These are phyloP conservation scores for Hymenochaete sp. DNA, from an alignment of 1,284 basidiomycete species.

Conservation along the genomic window DNA sequence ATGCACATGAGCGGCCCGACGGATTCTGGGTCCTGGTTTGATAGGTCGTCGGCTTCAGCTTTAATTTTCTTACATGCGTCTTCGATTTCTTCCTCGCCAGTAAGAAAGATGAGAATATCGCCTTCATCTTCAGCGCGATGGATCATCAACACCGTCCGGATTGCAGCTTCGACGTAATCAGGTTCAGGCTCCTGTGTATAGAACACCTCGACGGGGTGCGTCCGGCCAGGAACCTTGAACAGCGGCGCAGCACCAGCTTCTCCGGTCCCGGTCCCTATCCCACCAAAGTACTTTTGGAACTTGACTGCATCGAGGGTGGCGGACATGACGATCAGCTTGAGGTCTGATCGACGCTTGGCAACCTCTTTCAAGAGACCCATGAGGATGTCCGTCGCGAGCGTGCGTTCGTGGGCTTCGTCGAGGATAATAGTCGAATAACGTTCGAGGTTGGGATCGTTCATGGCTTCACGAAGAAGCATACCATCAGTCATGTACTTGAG, in stretches of 20 bases:
- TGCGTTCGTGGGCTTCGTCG: constrained; percentile 98
- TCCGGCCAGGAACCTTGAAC: constrained; percentile 94
- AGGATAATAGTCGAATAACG: constrained; percentile 97
- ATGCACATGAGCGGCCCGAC: constrained; percentile 86
- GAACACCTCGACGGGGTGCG: constrained; percentile 94
- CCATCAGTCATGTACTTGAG: constrained; percentile 99
- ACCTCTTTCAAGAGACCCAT: constrained; percentile 86
- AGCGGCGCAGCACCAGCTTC: constrained; percentile 61
- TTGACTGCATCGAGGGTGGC: constrained; percentile 96
- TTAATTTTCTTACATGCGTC: constrained; percentile 94
- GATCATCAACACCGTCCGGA: constrained; percentile 95
- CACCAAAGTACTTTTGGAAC: constrained; percentile 88
- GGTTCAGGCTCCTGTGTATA: constrained; percentile 95
- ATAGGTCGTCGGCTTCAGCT: constrained; percentile 76
- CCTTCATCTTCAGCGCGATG: constrained; percentile 93
- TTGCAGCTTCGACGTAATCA: constrained; percentile 96
- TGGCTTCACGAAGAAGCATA: constrained; percentile 95
- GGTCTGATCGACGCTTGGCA: constrained; percentile 73
- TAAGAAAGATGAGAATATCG: constrained; percentile 91
- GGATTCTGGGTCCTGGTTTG: constrained; percentile 59
- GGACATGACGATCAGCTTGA: constrained; percentile 98
- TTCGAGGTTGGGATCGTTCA: constrained; percentile 87
- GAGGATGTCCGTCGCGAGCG: constrained; percentile 95
- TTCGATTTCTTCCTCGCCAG: constrained; percentile 98
- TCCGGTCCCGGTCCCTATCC: background rate